These are phyloP conservation scores for Coemansia sp. DNA, from an alignment of 192 early-diverging fungal genomes.

Conservation along the genomic window DNA sequence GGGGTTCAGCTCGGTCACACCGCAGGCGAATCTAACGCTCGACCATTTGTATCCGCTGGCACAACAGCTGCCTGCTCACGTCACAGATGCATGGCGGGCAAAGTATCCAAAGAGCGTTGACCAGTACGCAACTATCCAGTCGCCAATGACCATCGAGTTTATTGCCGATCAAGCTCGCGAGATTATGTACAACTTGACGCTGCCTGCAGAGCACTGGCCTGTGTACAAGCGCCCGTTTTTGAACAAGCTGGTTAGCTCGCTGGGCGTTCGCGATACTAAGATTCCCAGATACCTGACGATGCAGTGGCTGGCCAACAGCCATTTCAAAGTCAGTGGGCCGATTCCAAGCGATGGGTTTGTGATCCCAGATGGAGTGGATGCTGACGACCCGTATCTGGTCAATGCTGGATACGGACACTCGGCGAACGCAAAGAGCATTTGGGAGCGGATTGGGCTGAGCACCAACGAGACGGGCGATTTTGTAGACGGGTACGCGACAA, in stretches of 20 bases:
- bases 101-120: constrained; percentile 29
- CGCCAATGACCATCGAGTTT: constrained; percentile 31
- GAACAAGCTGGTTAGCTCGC: constrained; percentile 11
- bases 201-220: constrained; percentile 25
- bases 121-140: constrained; percentile 32
- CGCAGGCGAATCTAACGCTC: constrained; percentile 33
- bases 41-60: constrained; percentile 47
- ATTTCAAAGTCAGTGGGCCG: neutral
- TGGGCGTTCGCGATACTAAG: constrained; percentile 19
- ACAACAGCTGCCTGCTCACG: constrained; percentile 19
- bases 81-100: constrained; percentile 22
- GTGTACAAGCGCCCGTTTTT: constrained; percentile 25
- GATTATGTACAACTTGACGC: constrained; percentile 17
- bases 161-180: constrained; percentile 25
- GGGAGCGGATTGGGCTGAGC: constrained; percentile 47
- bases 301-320: constrained; percentile 2
- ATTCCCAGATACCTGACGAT: neutral
- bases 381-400: constrained; percentile 35
- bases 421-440: constrained; percentile 12
- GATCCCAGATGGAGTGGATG: neutral
- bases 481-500: constrained; percentile 66
- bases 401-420: constrained; percentile 31
- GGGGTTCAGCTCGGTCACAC: constrained; percentile 57
- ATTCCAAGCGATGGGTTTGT: constrained; percentile 1
- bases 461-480: constrained; percentile 43